Percentiles rank a stretch among this genome's conserved stretches.
Conservation (phyloP, 768 basidiomycete genomes). For the Brasilioporus rufonigricans region DNA sequence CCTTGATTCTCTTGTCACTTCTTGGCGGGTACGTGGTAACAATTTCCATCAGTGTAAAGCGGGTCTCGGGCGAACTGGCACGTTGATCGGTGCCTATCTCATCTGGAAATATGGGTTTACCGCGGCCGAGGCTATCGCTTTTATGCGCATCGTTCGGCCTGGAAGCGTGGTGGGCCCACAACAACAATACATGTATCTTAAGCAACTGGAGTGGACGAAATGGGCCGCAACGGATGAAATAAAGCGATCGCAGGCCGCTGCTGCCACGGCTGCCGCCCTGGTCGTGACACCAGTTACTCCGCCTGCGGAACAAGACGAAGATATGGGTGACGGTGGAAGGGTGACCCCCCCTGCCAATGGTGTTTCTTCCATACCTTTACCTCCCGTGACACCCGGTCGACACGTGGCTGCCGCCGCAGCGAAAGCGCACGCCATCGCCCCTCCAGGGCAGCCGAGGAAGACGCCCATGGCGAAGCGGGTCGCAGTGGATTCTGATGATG, state of each 20-base stretch:
- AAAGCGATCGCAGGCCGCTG: slow-evolving; percentile 44
- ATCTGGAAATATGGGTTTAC: slow-evolving; percentile 99
- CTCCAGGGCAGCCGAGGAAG: slow-evolving; percentile 85
- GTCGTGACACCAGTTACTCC: slow-evolving; percentile 76
- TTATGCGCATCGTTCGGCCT: slow-evolving; percentile 97
- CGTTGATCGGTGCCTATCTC: slow-evolving; percentile 95
- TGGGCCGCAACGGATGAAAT: slow-evolving; percentile 89
- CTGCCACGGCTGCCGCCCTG: slow-evolving; percentile 38
- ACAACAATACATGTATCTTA: slow-evolving; percentile 93
- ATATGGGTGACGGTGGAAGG: slow-evolving; percentile 47
- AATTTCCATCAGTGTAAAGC: slow-evolving; percentile 76
- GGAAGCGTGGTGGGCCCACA: slow-evolving; percentile 92
- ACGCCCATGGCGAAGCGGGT: slow-evolving; percentile 76
- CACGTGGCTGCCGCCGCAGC: slow-evolving; percentile 70
- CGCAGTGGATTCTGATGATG: slow-evolving; percentile 66
- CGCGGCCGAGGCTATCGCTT: slow-evolving; percentile 92
- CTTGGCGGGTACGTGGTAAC: slow-evolving; percentile 20
- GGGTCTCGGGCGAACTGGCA: slow-evolving; percentile 93
- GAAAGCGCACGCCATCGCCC: slow-evolving; percentile 66
- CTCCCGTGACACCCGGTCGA: slow-evolving; percentile 80
- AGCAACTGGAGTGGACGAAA: slow-evolving; percentile 90
- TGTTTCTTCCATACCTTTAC: slow-evolving; percentile 37
- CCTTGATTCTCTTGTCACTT: slow-evolving; percentile 8
- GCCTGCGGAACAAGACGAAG: slow-evolving; percentile 73
- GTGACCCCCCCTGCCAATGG: slow-evolving; percentile 26